Evolutionary conservation across 345 rosid species (phyloP).

Genomic region (Eutrema yunnanense): DNA sequence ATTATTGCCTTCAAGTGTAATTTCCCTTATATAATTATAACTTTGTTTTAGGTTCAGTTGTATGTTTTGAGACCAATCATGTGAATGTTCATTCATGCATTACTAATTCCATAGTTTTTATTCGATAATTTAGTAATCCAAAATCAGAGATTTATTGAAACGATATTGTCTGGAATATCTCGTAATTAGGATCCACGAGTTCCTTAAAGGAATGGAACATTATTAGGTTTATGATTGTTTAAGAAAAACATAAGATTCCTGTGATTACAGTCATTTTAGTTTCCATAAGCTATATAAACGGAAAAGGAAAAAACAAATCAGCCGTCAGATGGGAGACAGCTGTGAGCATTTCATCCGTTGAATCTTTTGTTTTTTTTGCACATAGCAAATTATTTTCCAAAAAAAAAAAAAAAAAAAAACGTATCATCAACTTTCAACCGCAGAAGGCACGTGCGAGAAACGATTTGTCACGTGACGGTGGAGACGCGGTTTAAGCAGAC

Average conservation of each 20-base stretch:
- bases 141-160: conserved; percentile 24
- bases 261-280: neutral
- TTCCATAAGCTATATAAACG: neutral
- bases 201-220: neutral
- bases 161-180: conserved; percentile 30
- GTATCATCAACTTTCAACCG: neutral
- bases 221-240: conserved; percentile 13
- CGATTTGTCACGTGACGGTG: conserved; percentile 44
- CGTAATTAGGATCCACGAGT: conserved; percentile 15
- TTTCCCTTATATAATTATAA: conserved; percentile 3
- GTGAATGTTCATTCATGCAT: conserved; percentile 15
- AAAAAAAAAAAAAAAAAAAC: neutral
- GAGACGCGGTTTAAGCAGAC: conserved; percentile 30
- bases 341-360: neutral
- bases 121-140: conserved; percentile 14
- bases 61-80: conserved; percentile 24
- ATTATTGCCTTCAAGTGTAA: neutral
- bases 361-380: neutral
- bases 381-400: neutral
- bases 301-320: neutral
- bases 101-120: neutral
- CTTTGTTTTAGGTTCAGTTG: conserved; percentile 7
- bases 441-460: conserved; percentile 31
- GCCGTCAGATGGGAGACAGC: neutral
- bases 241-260: neutral